Base-by-base conservation (phyloP, 805 yeast species). In the Cyberlindnera euphorbiiphila region DNA sequence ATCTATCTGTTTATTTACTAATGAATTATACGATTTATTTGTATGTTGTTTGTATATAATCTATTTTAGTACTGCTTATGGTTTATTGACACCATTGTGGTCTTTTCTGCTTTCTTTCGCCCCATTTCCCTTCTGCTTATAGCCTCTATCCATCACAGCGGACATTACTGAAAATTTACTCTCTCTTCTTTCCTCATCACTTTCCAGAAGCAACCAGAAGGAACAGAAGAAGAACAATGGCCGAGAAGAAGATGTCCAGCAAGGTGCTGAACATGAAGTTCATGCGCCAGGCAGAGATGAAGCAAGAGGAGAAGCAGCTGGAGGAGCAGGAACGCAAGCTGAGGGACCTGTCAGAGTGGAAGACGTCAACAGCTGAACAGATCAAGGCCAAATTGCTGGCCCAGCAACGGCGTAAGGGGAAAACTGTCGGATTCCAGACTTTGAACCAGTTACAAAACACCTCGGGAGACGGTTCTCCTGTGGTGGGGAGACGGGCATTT, bases 241-340 rank as follows among this genome's bases (percentile, higher is more conserved):
- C 29, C n/a, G 42, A 35, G 18, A 43, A 42, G 18, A 45, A 46
- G 7, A 45, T 78, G 40, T 82, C 93, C 19, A 74, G 76, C 51
- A 72, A 87, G 51, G 85, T 86, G 51, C 66, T 81, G 78, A 82
- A 81, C 72, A 86, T 86, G 96, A 86, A 85, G 69, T 79, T 78
- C 65, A 74, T 77, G 79, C 65, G 59, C 31, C 51, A 69, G 24
- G 74, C 71, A 16, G 68, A 62, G 25, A 54, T 56, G n/a, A 59
- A 51, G 17, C 61, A 54, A 17, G 56, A 54, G 42, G 50, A 53
- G 37, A 55, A 57, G 20, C 53, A 65, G 25, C 56, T 58, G n/a
- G 66, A 62, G 26, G 62, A 57, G 25, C 45, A 53, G 26, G 53
- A 54, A 37, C 61, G 54, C 32, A 72, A 67, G 37, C 57, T 71